phyloP scores from a whole-genome alignment of 352 stramenopile genomes.

The Globisporangium megalacanthum region DNA sequence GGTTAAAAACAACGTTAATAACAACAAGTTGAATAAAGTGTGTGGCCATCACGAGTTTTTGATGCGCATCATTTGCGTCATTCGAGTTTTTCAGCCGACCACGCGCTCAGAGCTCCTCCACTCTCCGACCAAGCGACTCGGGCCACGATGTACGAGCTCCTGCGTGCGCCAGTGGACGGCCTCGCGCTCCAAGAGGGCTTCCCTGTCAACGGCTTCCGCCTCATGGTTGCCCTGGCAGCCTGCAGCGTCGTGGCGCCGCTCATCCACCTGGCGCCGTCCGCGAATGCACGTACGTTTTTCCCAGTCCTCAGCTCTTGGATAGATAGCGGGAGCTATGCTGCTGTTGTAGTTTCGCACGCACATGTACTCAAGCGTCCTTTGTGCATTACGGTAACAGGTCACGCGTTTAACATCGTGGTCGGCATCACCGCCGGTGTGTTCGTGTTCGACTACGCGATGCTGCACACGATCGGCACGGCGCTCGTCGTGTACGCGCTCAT shows the following conservation, averaged over 20 bases:
- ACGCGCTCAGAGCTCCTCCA: background rate
- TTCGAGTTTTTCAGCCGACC: no score
- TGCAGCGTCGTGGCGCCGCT: constrained; percentile 67
- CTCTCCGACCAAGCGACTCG: background rate
- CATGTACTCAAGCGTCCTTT: no score
- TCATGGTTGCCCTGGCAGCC: constrained; percentile 63
- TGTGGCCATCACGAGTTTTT: constrained; percentile 2
- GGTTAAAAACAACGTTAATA: background rate
- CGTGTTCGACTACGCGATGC: constrained; percentile 74
- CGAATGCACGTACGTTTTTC: constrained; percentile 48
- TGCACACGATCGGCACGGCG: constrained; percentile 65
- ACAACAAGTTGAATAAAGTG: background rate
- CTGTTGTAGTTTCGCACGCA: no score
- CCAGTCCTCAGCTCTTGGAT: background rate
- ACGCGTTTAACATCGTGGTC: constrained; percentile 64
- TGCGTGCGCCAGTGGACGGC: constrained; percentile 61
- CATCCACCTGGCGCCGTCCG: constrained; percentile 46
- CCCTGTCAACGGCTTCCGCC: constrained; percentile 68
- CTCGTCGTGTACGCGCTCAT: constrained; percentile 66
- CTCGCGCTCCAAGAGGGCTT: constrained; percentile 67
- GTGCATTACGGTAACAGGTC: constrained; percentile 24
- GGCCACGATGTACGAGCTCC: constrained; percentile 34
- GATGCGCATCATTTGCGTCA: constrained; percentile 22
- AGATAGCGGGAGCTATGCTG: no score
- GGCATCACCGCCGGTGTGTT: constrained; percentile 64